These are phyloP conservation scores for Polyporus tsugae DNA, from an alignment of 1,284 basidiomycete genomes.

Conservation along the genomic window DNA sequence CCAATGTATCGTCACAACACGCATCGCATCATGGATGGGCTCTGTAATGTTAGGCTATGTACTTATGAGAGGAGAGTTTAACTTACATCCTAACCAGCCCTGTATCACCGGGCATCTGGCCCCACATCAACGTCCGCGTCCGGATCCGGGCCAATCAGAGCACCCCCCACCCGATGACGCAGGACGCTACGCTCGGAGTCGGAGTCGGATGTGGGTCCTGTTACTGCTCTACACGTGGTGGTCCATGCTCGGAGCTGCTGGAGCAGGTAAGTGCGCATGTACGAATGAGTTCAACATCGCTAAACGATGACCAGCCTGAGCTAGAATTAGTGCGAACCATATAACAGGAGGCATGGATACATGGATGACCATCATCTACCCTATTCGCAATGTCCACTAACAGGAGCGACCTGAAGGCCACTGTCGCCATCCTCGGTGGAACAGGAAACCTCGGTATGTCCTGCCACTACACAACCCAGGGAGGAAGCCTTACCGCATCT, in stretches of 20 bases:
- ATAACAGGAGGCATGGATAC: not conserved
- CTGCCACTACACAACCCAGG: not conserved
- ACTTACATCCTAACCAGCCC: too few species aligned
- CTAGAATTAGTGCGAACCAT: not conserved
- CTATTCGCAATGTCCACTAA: not conserved
- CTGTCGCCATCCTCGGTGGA: not conserved
- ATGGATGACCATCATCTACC: not conserved
- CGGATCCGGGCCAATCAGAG: constrained; percentile 2
- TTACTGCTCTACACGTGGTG: not conserved
- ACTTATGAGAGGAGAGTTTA: too few species aligned
- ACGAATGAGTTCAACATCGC: not conserved
- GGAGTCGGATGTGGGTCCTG: constrained; percentile 5
- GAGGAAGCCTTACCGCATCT: not conserved
- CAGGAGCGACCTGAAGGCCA: not conserved
- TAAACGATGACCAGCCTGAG: not conserved
- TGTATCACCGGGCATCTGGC: too few species aligned
- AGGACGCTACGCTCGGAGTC: not conserved
- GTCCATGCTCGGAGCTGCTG: not conserved
- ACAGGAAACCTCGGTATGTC: constrained; percentile 3
- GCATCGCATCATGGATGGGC: constrained; percentile 13
- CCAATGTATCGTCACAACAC: not conserved
- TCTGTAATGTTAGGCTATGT: not conserved
- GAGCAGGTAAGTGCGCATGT: not conserved
- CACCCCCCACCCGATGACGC: not conserved
- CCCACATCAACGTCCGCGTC: not conserved